Base-by-base conservation (phyloP, 2,329 filamentous ascomycete species). In the Scytalidium sp. region DNA sequence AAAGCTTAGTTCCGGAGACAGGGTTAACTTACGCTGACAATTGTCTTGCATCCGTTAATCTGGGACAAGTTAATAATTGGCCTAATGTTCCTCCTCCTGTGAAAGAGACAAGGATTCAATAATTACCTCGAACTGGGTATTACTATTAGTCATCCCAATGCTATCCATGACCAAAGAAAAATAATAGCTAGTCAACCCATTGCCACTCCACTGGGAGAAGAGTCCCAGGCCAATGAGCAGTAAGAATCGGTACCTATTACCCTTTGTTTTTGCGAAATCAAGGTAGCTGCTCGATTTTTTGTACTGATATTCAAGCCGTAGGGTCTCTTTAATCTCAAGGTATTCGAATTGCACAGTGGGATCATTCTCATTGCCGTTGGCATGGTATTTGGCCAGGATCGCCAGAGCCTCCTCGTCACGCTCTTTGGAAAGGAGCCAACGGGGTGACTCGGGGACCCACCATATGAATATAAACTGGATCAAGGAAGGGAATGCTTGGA, bases 391-490 rank as follows among this genome's bases (percentile, higher is more conserved):
- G 3, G 70, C 71, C 40, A 85, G 69, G 1, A 76, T 73, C 2
- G 70, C 67, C 5, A 75, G 64, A 0, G 79, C 79, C 45, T 81
- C 70, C 7, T 80, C 75, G 11, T 72, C 66, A 21, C 75, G 72
- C 50, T 75, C 72, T 49, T 79, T 73, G 46, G 73, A 72, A 46
- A 81, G 78, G 20, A 84, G 70, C 80, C 80, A 84, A 43, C 81
- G 67, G 0, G 81, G 82, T 2, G 76, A 80, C 56, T 85, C 81
- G 0, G 82, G 81, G 1, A 83, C 66, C 53, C 80, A 71, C 48
- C 73, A 79, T 3, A 75, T 68, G 32, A 71, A 70, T 9, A 72
- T n/a, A 3, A 72, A 62, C 39, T 56, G 53, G n/a, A 51, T 21
- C n/a, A 54, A 6, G 5, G 55, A 50, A 17, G 52, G 50, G 10